Base-by-base conservation (phyloP, 2,329 filamentous ascomycete species). In the Aspergillus novofumigatus region DNA sequence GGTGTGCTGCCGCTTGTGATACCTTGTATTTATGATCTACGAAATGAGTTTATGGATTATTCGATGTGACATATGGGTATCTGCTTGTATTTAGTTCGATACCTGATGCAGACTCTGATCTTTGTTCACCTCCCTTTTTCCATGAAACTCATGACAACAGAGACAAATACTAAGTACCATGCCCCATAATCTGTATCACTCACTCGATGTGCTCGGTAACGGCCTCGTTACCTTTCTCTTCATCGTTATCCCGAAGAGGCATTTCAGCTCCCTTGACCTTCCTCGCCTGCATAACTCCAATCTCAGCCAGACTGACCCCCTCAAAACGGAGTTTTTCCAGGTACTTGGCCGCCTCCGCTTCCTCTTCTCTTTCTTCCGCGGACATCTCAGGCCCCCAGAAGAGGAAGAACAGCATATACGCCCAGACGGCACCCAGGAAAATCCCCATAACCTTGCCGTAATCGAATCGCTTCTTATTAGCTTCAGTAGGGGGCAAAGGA, bases 321-420 rank as follows among this genome's bases (percentile, higher is more conserved):
- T 38, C 32, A 3, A 1, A 38, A 38, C 32, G 32, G 6, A 38
- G 32, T 7, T 17, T 38, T 38, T 38, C 32, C 14, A 38, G 32
- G 14, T 44, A 23, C 41, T 44, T 23, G 20, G 64, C 55, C 4
- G 60, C 60, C 25, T 60, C 55, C 2, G 67, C 65, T 55, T 68
- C 64, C 55, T 65, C 62, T 23, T 66, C 57, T 2, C 66, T 52
- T 52, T 70, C 67, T 25, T 67, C 60, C 42, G 68, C 64, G 4
- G 63, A 67, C 61, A 66, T 70, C 35, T 71, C 66, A 1, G 66
- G 61, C 3, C 71, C 69, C 57, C 20, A 77, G 32, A 38, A 17
- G 5, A 38, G 32, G 32, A 38, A 38, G 14, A 38, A 38, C 14
- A 38, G 32, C 1, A 38, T 38, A 38, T 38, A 38, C 3, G 32